Evolutionary conservation across 2,329 filamentous ascomycete genomes (phyloP).

Genomic region (Diaporthe nobilis): DNA sequence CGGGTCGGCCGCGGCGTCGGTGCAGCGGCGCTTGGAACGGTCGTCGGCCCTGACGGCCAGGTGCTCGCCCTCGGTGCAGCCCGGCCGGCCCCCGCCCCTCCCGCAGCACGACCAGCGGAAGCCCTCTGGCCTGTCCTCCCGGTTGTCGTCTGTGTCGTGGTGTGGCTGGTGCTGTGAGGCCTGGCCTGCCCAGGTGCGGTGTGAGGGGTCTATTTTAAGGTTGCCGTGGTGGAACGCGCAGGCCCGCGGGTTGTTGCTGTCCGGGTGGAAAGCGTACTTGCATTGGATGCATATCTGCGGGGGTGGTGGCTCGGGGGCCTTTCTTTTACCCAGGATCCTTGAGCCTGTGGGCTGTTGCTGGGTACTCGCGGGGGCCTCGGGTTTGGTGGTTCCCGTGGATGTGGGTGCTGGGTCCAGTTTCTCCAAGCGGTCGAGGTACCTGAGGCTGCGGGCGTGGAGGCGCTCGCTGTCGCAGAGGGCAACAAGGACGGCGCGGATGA

Average conservation of each 20-base stretch:
- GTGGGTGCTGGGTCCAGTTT: constrained; percentile 2
- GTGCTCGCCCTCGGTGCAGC: constrained; percentile 35
- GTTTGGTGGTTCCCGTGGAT: background rate
- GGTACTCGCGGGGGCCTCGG: background rate
- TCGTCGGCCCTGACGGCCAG: constrained; percentile 34
- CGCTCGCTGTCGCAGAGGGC: constrained; percentile 38
- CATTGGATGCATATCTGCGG: constrained; percentile 40
- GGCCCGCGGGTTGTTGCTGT: constrained; percentile 30
- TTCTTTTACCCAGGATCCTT: constrained; percentile 29
- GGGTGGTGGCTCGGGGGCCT: background rate
- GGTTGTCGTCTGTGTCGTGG: constrained; percentile 14
- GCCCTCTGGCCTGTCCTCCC: constrained; percentile 28
- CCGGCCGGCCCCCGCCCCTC: constrained; percentile 23
- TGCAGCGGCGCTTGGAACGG: constrained; percentile 19
- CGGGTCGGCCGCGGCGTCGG: background rate
- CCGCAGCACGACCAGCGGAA: constrained; percentile 39
- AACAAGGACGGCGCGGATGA: constrained; percentile 36
- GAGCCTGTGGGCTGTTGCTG: background rate
- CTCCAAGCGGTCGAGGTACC: constrained; percentile 38
- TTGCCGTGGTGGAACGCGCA: constrained; percentile 36
- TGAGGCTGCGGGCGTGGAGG: constrained; percentile 31
- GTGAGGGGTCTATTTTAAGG: background rate
- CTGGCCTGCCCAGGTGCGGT: constrained; percentile 17
- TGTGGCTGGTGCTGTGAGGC: background rate
- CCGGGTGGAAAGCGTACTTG: constrained; percentile 26